A percentile compares a stretch with the other conserved stretches of the same genome.
These are phyloP conservation scores for Filosporella fistucella DNA, from an alignment of 495 filamentous ascomycete genomes.

Conservation along the genomic window DNA sequence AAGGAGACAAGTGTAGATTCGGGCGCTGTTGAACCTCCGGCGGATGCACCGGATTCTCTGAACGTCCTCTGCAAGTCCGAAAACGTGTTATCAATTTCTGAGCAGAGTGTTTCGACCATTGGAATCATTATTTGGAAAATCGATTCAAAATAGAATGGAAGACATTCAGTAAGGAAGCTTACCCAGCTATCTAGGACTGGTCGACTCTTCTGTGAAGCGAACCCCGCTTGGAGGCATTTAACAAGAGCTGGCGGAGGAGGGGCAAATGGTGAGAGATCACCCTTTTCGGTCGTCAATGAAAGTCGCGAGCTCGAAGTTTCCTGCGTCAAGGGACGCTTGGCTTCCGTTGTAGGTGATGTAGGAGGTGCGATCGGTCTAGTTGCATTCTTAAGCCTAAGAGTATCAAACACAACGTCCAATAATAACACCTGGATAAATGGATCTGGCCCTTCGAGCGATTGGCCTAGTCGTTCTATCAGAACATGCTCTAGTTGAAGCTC, in stretches of 20 bases:
- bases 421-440: slow-evolving; percentile 68
- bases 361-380: slow-evolving; percentile 23
- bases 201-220: slow-evolving; percentile 69
- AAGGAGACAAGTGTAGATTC: slow-evolving; percentile 72
- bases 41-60: slow-evolving; percentile 27
- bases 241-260: slow-evolving; percentile 69
- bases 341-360: slow-evolving; percentile 34
- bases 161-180: slow-evolving; percentile 73
- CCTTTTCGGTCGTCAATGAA: slow-evolving; percentile 15
- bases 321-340: slow-evolving; percentile 32
- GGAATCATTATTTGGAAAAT: slow-evolving; percentile 90
- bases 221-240: slow-evolving; percentile 76
- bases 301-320: slow-evolving; percentile 13
- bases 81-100: slow-evolving; percentile 68
- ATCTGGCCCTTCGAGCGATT: slow-evolving; percentile 56
- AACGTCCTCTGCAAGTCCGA: slow-evolving; percentile 55
- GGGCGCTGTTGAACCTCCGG: slow-evolving; percentile 37
- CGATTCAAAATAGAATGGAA: slow-evolving; percentile 74
- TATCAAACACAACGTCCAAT: slow-evolving; percentile 68
- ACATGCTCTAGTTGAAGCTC: slow-evolving; percentile 66
- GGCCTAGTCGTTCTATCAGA: slow-evolving; percentile 65
- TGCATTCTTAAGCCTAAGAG: slow-evolving; percentile 61
- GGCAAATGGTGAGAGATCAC: neutral
- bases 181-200: slow-evolving; percentile 88
- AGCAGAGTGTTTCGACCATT: slow-evolving; percentile 83